phyloP scores from a whole-genome alignment of 116 monocot genomes.

The Zostera marina region DNA sequence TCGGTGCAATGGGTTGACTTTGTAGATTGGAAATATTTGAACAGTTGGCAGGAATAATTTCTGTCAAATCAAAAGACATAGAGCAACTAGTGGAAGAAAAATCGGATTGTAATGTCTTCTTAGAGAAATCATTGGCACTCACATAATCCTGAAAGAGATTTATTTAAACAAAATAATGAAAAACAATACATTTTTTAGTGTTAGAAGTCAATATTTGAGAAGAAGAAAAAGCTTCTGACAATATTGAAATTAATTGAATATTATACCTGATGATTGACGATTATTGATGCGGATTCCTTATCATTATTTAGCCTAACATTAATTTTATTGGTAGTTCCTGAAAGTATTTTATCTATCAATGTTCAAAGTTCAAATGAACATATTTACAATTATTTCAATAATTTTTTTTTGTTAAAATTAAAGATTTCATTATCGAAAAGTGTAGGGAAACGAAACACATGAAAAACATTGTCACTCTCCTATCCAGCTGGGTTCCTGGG shows the following conservation, averaged over 20 bases:
- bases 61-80: constrained; percentile 11
- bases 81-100: constrained; percentile 7
- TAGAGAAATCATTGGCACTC: constrained; percentile 13
- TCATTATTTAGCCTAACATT: constrained; percentile 11
- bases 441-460: too few species aligned
- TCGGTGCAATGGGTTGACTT: neutral
- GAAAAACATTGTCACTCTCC: too few species aligned
- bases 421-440: too few species aligned
- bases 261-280: constrained; percentile 2
- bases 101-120: constrained; percentile 11
- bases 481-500: too few species aligned
- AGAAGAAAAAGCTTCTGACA: neutral
- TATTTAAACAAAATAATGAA: too few species aligned
- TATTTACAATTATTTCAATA: neutral
- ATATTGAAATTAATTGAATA: neutral
- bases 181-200: too few species aligned
- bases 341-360: neutral
- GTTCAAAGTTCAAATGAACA: neutral
- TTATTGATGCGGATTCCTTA: constrained; percentile 10
- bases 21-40: constrained; percentile 20
- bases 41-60: constrained; percentile 59
- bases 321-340: constrained; percentile 11
- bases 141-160: constrained; percentile 19
- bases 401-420: too few species aligned
- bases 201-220: neutral